Conservation (phyloP, 148 eudicot genomes). For the Linanthus parryae region DNA sequence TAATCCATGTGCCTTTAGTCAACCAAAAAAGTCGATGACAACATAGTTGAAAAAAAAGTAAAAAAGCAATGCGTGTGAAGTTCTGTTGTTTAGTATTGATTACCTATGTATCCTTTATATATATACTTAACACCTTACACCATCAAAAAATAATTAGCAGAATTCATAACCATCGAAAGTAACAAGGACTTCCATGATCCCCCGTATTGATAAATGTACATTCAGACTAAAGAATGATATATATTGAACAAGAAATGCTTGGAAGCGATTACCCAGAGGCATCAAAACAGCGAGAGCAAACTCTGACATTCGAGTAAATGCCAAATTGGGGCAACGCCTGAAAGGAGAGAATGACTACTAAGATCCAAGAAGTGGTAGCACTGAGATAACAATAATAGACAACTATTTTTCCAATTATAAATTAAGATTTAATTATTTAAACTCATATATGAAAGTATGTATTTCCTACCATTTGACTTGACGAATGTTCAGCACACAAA, state of each 20-base stretch:
- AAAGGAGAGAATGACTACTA: constrained; percentile 10
- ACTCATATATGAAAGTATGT: constrained; percentile 1
- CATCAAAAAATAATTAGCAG: too few relatives aligned
- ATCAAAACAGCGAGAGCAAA: constrained; percentile 83
- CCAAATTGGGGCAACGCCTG: constrained; percentile 96
- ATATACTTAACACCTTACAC: too few relatives aligned
- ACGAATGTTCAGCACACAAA: constrained; percentile 86
- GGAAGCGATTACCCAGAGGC: constrained; percentile 51
- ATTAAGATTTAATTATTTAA: not conserved
- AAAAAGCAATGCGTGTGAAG: too few relatives aligned
- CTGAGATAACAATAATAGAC: not conserved
- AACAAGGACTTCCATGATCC: too few relatives aligned
- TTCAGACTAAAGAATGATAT: too few relatives aligned
- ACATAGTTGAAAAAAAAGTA: too few relatives aligned
- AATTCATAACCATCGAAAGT: too few relatives aligned
- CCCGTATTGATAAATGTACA: too few relatives aligned
- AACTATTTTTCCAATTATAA: not conserved
- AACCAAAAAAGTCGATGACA: too few relatives aligned
- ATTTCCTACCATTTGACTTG: constrained; percentile 68
- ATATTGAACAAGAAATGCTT: not conserved
- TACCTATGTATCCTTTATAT: too few relatives aligned
- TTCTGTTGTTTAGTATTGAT: too few relatives aligned
- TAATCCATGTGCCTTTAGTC: too few relatives aligned
- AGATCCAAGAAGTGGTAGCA: constrained; percentile 5
- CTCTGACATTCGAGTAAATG: constrained; percentile 68